phyloP scores from a whole-genome alignment of 257 asterid species.

The Coffea eugenioides region DNA sequence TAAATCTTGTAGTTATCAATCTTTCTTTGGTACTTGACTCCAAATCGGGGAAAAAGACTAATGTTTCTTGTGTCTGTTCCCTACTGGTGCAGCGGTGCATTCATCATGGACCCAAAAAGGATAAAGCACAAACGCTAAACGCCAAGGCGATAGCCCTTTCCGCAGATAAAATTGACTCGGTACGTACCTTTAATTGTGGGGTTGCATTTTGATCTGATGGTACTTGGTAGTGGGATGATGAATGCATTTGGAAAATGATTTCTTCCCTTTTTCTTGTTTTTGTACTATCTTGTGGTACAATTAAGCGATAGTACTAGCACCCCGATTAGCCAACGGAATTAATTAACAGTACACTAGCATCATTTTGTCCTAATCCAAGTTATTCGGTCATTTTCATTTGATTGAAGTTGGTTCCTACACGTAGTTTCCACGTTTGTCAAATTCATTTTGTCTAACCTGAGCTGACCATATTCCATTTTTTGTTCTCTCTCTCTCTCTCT shows the following conservation, averaged over 20 bases:
- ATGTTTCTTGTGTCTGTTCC: conserved; percentile 7
- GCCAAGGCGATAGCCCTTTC: conserved; percentile 8
- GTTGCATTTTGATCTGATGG: not conserved
- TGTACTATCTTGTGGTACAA: not conserved
- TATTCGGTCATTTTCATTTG: conserved; percentile 3
- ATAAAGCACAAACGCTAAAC: conserved; percentile 11
- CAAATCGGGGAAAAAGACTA: conserved; percentile 9
- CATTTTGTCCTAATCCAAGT: not conserved
- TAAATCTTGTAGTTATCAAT: not conserved
- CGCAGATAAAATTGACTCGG: conserved; percentile 23
- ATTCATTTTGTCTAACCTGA: not conserved
- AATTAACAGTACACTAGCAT: not conserved
- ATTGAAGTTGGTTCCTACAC: not conserved
- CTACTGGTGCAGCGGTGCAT: conserved; percentile 1
- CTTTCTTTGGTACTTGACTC: conserved; percentile 1
- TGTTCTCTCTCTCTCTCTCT: too few relatives aligned
- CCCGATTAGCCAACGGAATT: not conserved
- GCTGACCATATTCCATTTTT: not conserved
- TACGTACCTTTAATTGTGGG: not conserved
- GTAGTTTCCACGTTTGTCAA: not conserved
- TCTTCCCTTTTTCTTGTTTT: not conserved
- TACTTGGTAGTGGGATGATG: conserved; percentile 6
- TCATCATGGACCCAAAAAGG: conserved; percentile 7
- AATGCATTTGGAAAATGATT: conserved; percentile 9
- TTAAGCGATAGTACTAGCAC: not conserved